Base-by-base conservation (phyloP, 805 yeast species). In the Wickerhamomyces xylosicus region DNA sequence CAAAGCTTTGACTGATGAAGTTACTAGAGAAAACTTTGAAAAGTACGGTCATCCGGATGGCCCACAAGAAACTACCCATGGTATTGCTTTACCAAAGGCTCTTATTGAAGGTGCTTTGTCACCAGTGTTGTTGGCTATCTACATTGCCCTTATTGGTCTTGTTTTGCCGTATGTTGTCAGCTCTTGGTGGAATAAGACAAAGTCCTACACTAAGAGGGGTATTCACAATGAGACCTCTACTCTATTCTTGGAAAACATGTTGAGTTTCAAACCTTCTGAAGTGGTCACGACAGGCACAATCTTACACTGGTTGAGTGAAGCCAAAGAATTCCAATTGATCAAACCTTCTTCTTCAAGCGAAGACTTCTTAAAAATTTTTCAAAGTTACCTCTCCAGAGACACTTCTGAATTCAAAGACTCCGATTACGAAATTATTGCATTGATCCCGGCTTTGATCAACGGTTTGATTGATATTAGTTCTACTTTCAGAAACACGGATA, bases 1-100 rank as follows among this genome's bases (percentile, higher is more conserved):
- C 63, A 84, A 87, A 61, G 85, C 98, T 0, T 72, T 92, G 47
- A 94, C 98, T 13, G 97, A 92, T 61, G 96, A 85, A 49, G 71
- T 68, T 10, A 77, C 85, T 3, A 82, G 77, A 51, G 85, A 84
- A 49, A 92, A 92, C 57, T 87, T 74, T 58, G 65, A 80, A 51
- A 79, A 75, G 50, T 92, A 81, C 54, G 99, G 99, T 37, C 95
- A 94, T 57, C 99, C 99, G 4, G 99, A 92, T 64, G 98, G 98
- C 33, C 95, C 95, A 33, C 95, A 85, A 60, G 85, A 85, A 20
- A 71, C 81, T 16, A 66, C 81, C 17, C 96, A 86, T 57, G 98
- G 98, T 45, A 87, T 92, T 59, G 99, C 97, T 0, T 64, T 92
- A 47, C 99, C 99, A 25, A 79, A 82, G 56, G 86, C 85, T 62